A percentile compares a stretch with the other conserved stretches of the same genome.
phyloP scores from a whole-genome alignment of 2,329 filamentous ascomycete species.

The Metarhizium anisopliae region DNA sequence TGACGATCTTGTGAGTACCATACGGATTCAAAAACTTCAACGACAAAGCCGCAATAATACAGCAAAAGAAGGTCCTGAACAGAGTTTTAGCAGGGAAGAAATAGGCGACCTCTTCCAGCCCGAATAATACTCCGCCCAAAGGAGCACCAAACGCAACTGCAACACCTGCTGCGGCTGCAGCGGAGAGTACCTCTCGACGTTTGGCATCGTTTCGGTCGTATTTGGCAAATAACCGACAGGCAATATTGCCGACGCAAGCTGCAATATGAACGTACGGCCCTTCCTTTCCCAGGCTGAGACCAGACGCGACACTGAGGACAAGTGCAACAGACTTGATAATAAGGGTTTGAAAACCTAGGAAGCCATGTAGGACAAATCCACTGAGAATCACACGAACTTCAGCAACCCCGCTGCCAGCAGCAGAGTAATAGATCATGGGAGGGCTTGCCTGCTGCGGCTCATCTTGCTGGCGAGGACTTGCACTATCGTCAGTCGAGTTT shows the following conservation, averaged over 20 bases:
- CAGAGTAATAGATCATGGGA: constrained; percentile 91
- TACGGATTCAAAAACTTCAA: constrained; percentile 95
- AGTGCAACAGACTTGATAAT: constrained; percentile 76
- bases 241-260: constrained; percentile 89
- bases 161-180: constrained; percentile 83
- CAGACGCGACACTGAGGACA: constrained; percentile 83
- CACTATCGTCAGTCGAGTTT: constrained; percentile 32
- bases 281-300: constrained; percentile 89
- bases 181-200: constrained; percentile 85
- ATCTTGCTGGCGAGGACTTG: constrained; percentile 32
- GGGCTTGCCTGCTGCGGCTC: constrained; percentile 31
- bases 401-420: constrained; percentile 89
- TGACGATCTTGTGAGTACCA: constrained; percentile 89
- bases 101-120: constrained; percentile 89
- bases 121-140: constrained; percentile 79
- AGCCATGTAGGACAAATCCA: constrained; percentile 93
- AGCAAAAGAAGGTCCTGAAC: constrained; percentile 97
- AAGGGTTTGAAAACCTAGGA: constrained; percentile 80
- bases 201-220: constrained; percentile 94
- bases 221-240: constrained; percentile 86
- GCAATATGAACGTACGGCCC: constrained; percentile 96
- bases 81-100: constrained; percentile 97
- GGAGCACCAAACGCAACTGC: constrained; percentile 92
- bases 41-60: constrained; percentile 83
- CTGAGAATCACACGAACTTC: constrained; percentile 98